Base-by-base conservation (phyloP, 306 rosid genomes). In the Geum urbanum region DNA sequence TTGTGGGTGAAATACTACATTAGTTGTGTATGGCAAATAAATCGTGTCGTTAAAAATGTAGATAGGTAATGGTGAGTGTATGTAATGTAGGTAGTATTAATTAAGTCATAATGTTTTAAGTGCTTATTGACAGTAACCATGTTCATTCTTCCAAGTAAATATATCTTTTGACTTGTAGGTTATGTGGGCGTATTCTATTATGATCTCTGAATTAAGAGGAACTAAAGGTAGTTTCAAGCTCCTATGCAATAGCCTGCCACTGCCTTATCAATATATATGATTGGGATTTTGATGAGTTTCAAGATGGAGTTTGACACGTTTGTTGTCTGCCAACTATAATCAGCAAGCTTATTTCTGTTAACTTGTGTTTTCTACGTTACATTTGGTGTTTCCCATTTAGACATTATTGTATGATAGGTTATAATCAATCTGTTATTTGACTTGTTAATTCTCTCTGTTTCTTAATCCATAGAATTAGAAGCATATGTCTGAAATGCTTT, bases 131-230 rank as follows among this genome's bases (percentile, higher is more conserved):
- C 80, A 81, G 95, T 81, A 79, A 86, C 77, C 75, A 84, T 91
- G 88, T 84, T 86, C 91, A 81, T 88, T 74, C 91, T 95, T 95
- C 96, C 97, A 91, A 95, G 91, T 95, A 91, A 91, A 91, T 84
- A 88, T 88, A 80, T 90, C 92, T 91, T 95, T 87, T 95, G 92
- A 84, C 91, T 88, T 94, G 98, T 94, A 94, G 98, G 98, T 94
- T 85, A 82, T 77, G 97, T 87, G 89, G 99, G 74, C 88, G 96
- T 95, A 86, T 94, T 84, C 97, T 92, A 86, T 78, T 84, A 88
- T 88, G 99, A 88, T 94, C 98, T 88, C 99, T 95, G 99, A 95
- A 91, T 85, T 89, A 91, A 83, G 98, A 91, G 87, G 99, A 91
- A 80, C 85, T 91, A 84, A 91, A 95, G 99, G 99, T 95, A 95